These are phyloP conservation scores for Arabidopsis thaliana DNA, from an alignment of 345 rosid genomes.

Conservation along the genomic window DNA sequence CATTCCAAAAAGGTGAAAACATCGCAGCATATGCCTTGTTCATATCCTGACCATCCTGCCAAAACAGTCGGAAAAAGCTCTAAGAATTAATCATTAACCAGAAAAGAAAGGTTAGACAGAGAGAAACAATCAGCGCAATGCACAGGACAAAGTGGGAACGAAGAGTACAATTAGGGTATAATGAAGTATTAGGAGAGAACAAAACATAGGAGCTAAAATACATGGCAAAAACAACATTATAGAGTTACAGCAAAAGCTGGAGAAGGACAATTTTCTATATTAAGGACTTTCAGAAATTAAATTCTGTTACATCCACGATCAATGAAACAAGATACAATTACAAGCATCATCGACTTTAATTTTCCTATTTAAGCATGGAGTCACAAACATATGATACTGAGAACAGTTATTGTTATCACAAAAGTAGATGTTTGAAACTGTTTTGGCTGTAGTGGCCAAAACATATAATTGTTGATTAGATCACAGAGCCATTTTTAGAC, in stretches of 20 bases:
- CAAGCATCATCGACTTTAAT: conserved; percentile 24
- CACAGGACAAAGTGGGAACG: conserved; percentile 9
- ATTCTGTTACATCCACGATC: not conserved
- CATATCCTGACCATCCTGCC: conserved; percentile 69
- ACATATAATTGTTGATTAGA: conserved; percentile 4
- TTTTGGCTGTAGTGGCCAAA: no score
- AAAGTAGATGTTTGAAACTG: no score
- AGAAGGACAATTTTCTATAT: conserved; percentile 10
- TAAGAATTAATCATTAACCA: conserved; percentile 10
- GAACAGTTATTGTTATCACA: no score
- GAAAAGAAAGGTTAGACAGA: conserved; percentile 21
- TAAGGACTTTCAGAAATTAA: conserved; percentile 20
- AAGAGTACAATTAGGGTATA: not conserved
- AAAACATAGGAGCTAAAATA: conserved; percentile 3
- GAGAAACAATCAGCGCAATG: conserved; percentile 13
- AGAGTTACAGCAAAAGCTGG: conserved; percentile 17
- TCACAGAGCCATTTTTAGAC: conserved; percentile 24
- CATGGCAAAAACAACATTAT: not conserved
- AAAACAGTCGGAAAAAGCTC: conserved; percentile 23
- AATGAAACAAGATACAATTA: conserved; percentile 11
- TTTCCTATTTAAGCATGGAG: not conserved
- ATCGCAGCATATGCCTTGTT: conserved; percentile 82
- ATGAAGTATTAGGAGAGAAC: conserved; percentile 13
- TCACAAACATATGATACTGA: conserved; percentile 1
- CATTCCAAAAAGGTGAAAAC: conserved; percentile 99